Evolutionary conservation across 495 filamentous ascomycete genomes (phyloP), one percentile per base, ranked within the genome.

Genomic region (Pseudomonodictys pantanalensis): DNA sequence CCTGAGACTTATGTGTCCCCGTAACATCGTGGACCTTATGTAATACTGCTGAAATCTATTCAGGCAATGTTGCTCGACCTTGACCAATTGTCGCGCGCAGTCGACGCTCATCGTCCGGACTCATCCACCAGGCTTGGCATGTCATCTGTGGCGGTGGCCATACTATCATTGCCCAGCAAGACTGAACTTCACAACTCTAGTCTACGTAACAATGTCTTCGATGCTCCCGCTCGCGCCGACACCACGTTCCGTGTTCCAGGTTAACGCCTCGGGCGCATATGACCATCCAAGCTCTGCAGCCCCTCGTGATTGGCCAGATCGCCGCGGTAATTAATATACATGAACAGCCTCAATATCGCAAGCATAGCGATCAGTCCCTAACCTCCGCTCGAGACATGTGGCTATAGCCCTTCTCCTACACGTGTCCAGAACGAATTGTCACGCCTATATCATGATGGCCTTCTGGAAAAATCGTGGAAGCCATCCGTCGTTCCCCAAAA

Each of bases 331-430:
- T 64, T 64, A 64, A 64, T 64, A 48, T 64, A 54, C 23, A 48
- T 53, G 61, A 64, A 59, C 55, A 58, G 61, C 55, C 55, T 64
- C 54, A 58, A 64, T 64, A 58, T 64, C 48, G 18, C 32, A 20
- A 30, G 29, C 61, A 53, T 43, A 32, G 42, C 50, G 29, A 38
- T 26, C 15, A 44, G 17, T 22, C 29, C 30, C 35, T 20, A 43
- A 33, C 17, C 20, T 50, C 33, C 35, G 12, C 32, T 63, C 47
- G 42, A 48, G 42, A 43, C 8, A 48, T 58, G 28, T 47, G 55
- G 38, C 55, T 59, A 58, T 59, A 64, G 54, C 12, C 3, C 22
- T 23, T 35, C 23, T 24, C 52, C 60, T 58, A 64, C 61, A 64
- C 61, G 61, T 64, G 61, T 29, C 61, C 61, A 54, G 43, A 54